Conservation (phyloP, 73 alveolate genomes). For the Paramecium pentaurelia region DNA sequence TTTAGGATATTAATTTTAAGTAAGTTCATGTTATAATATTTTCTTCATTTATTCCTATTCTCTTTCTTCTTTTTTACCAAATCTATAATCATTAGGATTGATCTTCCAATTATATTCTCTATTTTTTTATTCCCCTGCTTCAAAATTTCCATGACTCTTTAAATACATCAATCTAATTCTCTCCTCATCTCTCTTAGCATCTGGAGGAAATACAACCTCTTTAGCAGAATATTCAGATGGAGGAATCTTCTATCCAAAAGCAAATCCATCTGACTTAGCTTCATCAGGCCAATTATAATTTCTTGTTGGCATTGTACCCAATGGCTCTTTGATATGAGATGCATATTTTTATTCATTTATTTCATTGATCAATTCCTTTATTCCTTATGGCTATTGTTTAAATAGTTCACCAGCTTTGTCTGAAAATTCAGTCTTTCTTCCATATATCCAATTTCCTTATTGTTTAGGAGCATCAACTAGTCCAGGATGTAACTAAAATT, state of each 20-base stretch:
- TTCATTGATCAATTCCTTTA: slow-evolving; percentile 23
- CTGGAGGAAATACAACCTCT: slow-evolving; percentile 58
- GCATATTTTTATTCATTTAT: slow-evolving; percentile 52
- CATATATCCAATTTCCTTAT: slow-evolving; percentile 14
- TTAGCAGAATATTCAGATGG: slow-evolving; percentile 52
- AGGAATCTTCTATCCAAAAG: slow-evolving; percentile 36
- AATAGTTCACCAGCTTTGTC: slow-evolving; percentile 20
- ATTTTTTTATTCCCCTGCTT: slow-evolving; percentile 59
- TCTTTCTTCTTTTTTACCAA: slow-evolving; percentile 46
- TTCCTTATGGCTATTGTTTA: slow-evolving; percentile 43
- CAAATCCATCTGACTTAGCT: slow-evolving; percentile 31
- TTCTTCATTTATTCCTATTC: slow-evolving; percentile 33
- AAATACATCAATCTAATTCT: slow-evolving; percentile 11
- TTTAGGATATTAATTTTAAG: slow-evolving; percentile 51
- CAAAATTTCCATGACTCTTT: slow-evolving; percentile 58
- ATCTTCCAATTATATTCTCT: slow-evolving; percentile 56
- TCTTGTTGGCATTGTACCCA: slow-evolving; percentile 47
- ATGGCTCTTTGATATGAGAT: slow-evolving; percentile 54
- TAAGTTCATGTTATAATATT: slow-evolving; percentile 13
- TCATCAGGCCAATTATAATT: slow-evolving; percentile 58
- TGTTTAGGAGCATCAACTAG: slow-evolving; percentile 51
- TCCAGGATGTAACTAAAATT: slow-evolving; percentile 48
- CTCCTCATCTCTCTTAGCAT: slow-evolving; percentile 36
- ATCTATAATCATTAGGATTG: slow-evolving; percentile 19
- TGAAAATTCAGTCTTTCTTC: slow-evolving; percentile 51